Base-by-base conservation (phyloP, 2,329 filamentous ascomycete genomes). In the Ambrosiella cleistominuta region DNA sequence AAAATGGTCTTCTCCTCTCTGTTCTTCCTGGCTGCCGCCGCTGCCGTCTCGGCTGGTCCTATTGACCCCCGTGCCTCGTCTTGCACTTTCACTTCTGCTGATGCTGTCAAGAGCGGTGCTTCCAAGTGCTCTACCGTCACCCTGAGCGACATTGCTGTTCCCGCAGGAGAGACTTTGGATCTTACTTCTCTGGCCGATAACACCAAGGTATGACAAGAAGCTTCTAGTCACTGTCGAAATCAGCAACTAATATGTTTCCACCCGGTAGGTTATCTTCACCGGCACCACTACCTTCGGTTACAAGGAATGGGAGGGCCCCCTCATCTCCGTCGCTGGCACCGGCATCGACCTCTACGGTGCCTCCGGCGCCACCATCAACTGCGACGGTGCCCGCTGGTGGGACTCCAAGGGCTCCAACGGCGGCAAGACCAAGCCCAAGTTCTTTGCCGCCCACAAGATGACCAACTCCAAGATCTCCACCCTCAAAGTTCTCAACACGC, bases 251-350 rank as follows among this genome's bases (percentile, higher is more conserved):
- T 47, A 11, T 42, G 54, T 17, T 37, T 12, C 72, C 68, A 5
- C 8, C 40, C 7, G 6, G 15, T 42, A 60, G 56, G 74, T 85
- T 62, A 78, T 76, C 63, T 86, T 86, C 68, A 68, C 78, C 59
- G 83, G 83, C 49, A 78, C 72, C 12, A 86, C 82, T n/a, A 80
- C 77, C 57, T 86, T 82, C 64, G 82, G 73, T 17, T 85, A 83
- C 69, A 71, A 78, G 62, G 77, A 82, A 64, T 86, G 82, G 82
- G 66, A 67, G 1, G 82, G 83, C 0, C 82, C 82, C 50, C 71
- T 86, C 12, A 74, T 86, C 63, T 74, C 75, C 36, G 71, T 85
- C 62, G 76, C 76, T 1, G 83, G 82, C 45, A 76, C 68, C 40
- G 70, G 72, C 61, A 73, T 83, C 63, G 73, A 72, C 36, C 71